A percentile compares a stretch with the other conserved stretches of the same genome.
Evolutionary conservation across 2,329 filamentous ascomycete species (phyloP).

Genomic region (Intubia oerlemansii): DNA sequence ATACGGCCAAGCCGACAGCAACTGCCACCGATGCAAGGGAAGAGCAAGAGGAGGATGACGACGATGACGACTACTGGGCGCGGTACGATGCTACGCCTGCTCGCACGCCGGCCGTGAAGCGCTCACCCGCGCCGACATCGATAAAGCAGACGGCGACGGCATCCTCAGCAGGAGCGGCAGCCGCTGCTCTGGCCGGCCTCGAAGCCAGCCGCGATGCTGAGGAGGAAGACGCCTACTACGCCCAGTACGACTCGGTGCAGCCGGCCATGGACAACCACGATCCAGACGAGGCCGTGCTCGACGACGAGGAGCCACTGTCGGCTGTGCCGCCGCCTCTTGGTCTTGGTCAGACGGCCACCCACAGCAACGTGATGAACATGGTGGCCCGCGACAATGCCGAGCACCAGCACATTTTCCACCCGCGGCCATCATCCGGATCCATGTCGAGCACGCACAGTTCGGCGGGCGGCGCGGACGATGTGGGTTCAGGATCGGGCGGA

Average conservation of each 20-base stretch:
- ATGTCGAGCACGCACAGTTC: slow-evolving; percentile 34
- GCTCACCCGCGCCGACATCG: slow-evolving; percentile 34
- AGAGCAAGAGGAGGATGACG: slow-evolving; percentile 46
- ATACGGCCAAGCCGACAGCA: background rate
- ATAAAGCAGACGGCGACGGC: too few species aligned
- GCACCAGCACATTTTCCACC: slow-evolving; percentile 22
- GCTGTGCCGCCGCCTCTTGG: slow-evolving; percentile 8
- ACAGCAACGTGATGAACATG: too few species aligned
- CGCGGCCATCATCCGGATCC: slow-evolving; percentile 31
- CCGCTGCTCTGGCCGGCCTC: too few species aligned
- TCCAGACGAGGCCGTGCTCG: slow-evolving; percentile 38
- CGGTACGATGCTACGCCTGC: slow-evolving; percentile 44
- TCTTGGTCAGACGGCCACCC: slow-evolving; percentile 1
- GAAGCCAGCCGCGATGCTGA: slow-evolving; percentile 12
- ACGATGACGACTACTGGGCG: slow-evolving; percentile 67
- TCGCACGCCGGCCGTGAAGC: slow-evolving; percentile 37
- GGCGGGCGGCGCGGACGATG: slow-evolving; percentile 31
- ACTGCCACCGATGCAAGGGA: slow-evolving; percentile 8
- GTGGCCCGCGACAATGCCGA: slow-evolving; percentile 19
- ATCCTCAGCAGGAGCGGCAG: too few species aligned
- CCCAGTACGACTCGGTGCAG: slow-evolving; percentile 57
- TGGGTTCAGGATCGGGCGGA: too few species aligned
- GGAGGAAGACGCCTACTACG: slow-evolving; percentile 52
- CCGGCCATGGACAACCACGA: slow-evolving; percentile 65
- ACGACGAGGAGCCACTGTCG: slow-evolving; percentile 15